Evolutionary conservation across 352 stramenopile species (phyloP), one percentile per base, ranked within the genome.

Genomic region (Phytophthora niederhauseri): DNA sequence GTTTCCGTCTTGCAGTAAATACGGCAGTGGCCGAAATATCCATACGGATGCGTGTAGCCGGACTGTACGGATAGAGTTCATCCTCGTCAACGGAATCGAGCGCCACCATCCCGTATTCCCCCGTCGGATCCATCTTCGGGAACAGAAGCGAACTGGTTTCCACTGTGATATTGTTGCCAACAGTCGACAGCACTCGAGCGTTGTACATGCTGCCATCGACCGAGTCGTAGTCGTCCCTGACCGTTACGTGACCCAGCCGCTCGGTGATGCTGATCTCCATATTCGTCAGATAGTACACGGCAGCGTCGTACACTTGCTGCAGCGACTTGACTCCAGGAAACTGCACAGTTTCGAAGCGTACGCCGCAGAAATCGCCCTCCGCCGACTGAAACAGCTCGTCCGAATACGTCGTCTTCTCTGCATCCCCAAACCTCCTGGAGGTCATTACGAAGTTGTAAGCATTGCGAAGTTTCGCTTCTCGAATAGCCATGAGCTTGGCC

Each of bases 31-130:
- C 76, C 2, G 66, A 74, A 26, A 82, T 58, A 34, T 81, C 77
- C 38, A 78, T 78, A 20, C 76, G 73, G 17, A 86, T 41, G 9
- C 66, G 74, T 19, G 67, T 30, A 6, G 57, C 52, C 4, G 73
- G 52, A 2, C 60, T 68, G 46, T 89, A 85, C 41, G 78, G 76
- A 52, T 84, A 82, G 12, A 77, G 19, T 6, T 74, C 70, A 50
- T 88, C 80, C 2, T 69, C 61, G 45, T 88, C 73, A 31, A 84
- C 68, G 41, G 58, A 83, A 43, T 85, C 77, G 24, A 64, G 19
- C 19, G 53, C 50, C 15, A 74, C 49, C 4, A 77, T 68, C 3
- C 56, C 66, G 19, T 57, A 71, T 11, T 60, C 30, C 15, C 34
- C 68, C 46, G 69, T 59, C 11, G 61, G 36, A 9, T 73, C 68